Evolutionary conservation across 1,139 yeast genomes (phyloP).

Genomic region (Geotrichum bryndzae): DNA sequence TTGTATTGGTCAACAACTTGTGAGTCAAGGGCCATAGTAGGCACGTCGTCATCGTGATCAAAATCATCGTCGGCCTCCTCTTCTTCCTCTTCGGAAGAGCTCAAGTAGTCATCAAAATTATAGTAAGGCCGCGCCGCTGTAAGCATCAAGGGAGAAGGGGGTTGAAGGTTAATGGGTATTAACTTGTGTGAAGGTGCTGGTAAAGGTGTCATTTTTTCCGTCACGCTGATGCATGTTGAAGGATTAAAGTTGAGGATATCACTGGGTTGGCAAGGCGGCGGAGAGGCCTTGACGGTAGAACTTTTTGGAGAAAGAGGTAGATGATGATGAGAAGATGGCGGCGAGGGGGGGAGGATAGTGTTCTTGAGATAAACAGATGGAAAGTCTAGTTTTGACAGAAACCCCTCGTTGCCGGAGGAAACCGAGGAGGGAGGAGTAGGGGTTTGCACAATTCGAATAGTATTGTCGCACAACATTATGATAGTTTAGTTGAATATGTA

Average conservation of each 20-base stretch:
- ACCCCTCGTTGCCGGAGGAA: not conserved
- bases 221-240: not conserved
- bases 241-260: not conserved
- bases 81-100: not conserved
- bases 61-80: not conserved
- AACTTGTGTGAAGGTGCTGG: conserved; percentile 16
- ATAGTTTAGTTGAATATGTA: no score
- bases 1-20: conserved; percentile 26
- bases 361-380: not conserved
- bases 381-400: not conserved
- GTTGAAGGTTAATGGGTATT: conserved; percentile 25
- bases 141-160: conserved; percentile 24
- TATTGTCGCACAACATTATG: not conserved
- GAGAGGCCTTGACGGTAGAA: not conserved
- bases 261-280: not conserved
- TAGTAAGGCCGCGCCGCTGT: conserved; percentile 11
- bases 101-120: not conserved
- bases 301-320: not conserved
- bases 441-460: not conserved
- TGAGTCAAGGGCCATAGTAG: conserved; percentile 14
- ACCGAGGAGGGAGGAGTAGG: not conserved
- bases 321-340: not conserved
- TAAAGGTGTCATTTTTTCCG: not conserved
- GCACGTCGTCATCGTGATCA: not conserved
- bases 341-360: not conserved